Percentiles rank a stretch among this genome's conserved stretches.
Evolutionary conservation across 495 filamentous ascomycete genomes (phyloP).

Genomic region (Cetradonia linearis): DNA sequence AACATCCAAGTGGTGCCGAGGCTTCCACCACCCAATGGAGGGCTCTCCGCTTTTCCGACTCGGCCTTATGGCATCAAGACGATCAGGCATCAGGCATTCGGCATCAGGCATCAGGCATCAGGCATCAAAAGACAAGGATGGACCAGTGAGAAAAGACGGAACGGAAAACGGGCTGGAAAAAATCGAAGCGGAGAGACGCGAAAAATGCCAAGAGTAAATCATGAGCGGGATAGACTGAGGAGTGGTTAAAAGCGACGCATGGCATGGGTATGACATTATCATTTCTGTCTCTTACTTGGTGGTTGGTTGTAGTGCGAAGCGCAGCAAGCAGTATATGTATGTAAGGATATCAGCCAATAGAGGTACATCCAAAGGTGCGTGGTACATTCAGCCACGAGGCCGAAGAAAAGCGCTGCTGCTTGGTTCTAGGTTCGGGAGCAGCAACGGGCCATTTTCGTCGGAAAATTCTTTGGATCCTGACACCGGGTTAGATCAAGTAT

Average conservation of each 20-base stretch:
- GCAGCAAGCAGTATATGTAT: not conserved
- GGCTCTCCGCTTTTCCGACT: constrained; percentile 7
- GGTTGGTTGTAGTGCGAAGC: not conserved
- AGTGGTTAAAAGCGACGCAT: not conserved
- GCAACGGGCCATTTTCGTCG: not conserved
- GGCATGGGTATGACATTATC: not conserved
- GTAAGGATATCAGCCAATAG: constrained; percentile 1
- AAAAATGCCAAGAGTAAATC: too few species aligned
- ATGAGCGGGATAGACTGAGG: too few species aligned
- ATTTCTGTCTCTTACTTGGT: not conserved
- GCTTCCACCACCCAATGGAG: not conserved
- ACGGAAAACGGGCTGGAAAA: not conserved
- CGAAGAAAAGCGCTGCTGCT: not conserved
- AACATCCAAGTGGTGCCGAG: not conserved
- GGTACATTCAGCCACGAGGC: not conserved
- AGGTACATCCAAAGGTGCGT: not conserved
- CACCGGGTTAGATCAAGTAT: not conserved
- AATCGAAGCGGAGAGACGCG: not conserved
- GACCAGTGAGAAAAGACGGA: not conserved
- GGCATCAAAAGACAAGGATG: not conserved
- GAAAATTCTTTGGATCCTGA: not conserved
- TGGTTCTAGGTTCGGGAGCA: not conserved
- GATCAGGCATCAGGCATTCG: too few species aligned
- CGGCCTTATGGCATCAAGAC: too few species aligned
- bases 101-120: too few species aligned